Base-by-base conservation (phyloP, 2,329 filamentous ascomycete species). In the Cytospora piceicola region DNA sequence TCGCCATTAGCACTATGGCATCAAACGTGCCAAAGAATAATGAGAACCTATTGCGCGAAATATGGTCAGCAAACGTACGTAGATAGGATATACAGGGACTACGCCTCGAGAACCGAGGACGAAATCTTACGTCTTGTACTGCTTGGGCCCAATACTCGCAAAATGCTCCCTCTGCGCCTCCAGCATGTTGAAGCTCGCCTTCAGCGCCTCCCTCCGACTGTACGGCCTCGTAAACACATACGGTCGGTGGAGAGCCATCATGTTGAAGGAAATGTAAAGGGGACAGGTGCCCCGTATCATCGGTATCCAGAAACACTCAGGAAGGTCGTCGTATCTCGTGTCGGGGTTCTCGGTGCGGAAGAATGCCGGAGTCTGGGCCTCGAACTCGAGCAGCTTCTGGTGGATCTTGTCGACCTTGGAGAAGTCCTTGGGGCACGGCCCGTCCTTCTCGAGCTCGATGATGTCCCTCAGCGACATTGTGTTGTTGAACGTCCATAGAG, bases 11-110 rank as follows among this genome's bases (percentile, higher is more conserved):
- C 20, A 89, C 84, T 24, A 88, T 82, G 17, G 87, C 86, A 70
- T 89, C 87, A 66, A 89, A 89, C 8, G 85, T 88, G 61, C 85
- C 85, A 61, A 87, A 88, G 72, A 88, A 88, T 4, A 89, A 77
- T 20, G 82, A 79, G 69, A 85, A 85, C 29, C 78, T 81, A 53
- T 27, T 14, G 17, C 15, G 12, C n/a, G 20, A 15, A 4, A 32
- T 15, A n/a, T 2, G 27, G 52, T 42, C 15, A 58, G 46, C 42
- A 29, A 30, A 14, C n/a, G 27, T 29, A 29, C 6, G 17, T 12
- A 20, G 24, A 63, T 52, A 62, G 24, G 30, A 51, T 20, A 11
- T 1, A 29, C 20, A 34, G n/a, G n/a, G 5, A 17, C 12, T 11
- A 2, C 15, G n/a, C 12, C 34, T 22, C 54, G 8, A 42, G 9